Evolutionary conservation across 2,329 filamentous ascomycete species (phyloP).

Genomic region (Colletotrichum zoysiae): DNA sequence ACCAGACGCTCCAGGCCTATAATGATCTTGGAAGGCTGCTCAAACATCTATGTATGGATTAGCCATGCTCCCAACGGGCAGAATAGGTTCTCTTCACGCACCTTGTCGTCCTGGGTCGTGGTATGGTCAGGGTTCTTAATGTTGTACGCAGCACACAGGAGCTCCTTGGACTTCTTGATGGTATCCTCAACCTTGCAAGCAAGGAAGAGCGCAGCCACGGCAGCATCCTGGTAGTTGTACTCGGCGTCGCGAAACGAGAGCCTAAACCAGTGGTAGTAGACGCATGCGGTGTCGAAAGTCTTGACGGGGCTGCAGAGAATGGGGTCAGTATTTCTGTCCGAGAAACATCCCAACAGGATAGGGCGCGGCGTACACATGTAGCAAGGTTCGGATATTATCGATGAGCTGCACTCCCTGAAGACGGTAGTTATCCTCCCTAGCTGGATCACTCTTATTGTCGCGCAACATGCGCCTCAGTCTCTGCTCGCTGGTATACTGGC

Average conservation of each 20-base stretch:
- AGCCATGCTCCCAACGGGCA: not conserved
- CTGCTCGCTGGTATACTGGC: slow-evolving; percentile 86
- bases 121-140: slow-evolving; percentile 77
- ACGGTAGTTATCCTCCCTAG: slow-evolving; percentile 83
- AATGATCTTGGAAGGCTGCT: slow-evolving; percentile 81
- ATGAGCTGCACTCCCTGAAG: slow-evolving; percentile 91
- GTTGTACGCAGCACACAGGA: slow-evolving; percentile 91
- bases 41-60: slow-evolving; percentile 74
- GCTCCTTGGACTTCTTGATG: slow-evolving; percentile 94
- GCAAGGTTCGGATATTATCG: slow-evolving; percentile 81
- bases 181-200: slow-evolving; percentile 99
- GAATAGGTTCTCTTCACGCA: slow-evolving; percentile 53
- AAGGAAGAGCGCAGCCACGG: slow-evolving; percentile 88
- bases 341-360: not conserved
- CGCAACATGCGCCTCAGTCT: slow-evolving; percentile 80
- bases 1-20: slow-evolving; percentile 93
- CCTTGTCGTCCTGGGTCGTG: slow-evolving; percentile 84
- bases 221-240: slow-evolving; percentile 88
- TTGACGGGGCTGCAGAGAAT: slow-evolving; percentile 76
- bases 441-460: slow-evolving; percentile 77
- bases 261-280: slow-evolving; percentile 95
- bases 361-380: slow-evolving; percentile 77
- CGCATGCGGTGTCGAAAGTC: slow-evolving; percentile 91
- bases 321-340: slow-evolving; percentile 35
- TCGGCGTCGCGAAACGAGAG: slow-evolving; percentile 86